Base-by-base conservation (phyloP, 495 filamentous ascomycete genomes). In the Usnea hakonensis region DNA sequence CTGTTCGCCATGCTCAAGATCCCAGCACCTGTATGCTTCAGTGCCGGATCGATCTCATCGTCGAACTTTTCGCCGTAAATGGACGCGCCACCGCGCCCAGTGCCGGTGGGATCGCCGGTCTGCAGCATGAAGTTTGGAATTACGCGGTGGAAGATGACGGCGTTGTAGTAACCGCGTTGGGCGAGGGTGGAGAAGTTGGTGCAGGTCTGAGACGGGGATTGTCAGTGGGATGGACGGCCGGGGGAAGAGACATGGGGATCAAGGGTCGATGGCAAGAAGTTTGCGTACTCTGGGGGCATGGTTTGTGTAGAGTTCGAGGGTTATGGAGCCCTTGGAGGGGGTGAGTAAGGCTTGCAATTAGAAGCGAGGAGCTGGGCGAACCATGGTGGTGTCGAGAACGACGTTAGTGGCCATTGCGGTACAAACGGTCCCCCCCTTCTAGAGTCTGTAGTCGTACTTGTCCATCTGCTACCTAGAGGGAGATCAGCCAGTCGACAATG, bases 111-210 rank as follows among this genome's bases (percentile, higher is more conserved):
- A 76, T 98, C 94, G 46, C 94, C 94, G 56, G 88, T 90, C 78
- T 98, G 94, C 62, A 95, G 83, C 94, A 97, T 97, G 79, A 98
- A 98, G 75, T 90, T 86, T 36, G 89, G 84, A 71, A 97, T 97
- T 58, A 98, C 85, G 68, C 94, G 91, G 80, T 98, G 94, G 83
- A 98, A 92, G 72, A 90, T 74, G 62, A 87, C 79, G 71, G 74
- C 74, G 74, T 91, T 84, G 83, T 95, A 98, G 81, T 96, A 97
- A 53, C 90, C 89, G 57, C 91, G 79, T 53, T 79, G 72, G 21
- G 86, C 85, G 50, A 97, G 88, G 10, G 85, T 88, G 57, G 78
- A 68, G 75, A 98, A 97, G 80, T 97, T 97, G 52, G 82, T 81
- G 82, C 91, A 96, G 6, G 95, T 95, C 75, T 67, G 36, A 28